These are phyloP conservation scores for Henningerozyma blattae DNA, from an alignment of 805 yeast species.

Conservation along the genomic window DNA sequence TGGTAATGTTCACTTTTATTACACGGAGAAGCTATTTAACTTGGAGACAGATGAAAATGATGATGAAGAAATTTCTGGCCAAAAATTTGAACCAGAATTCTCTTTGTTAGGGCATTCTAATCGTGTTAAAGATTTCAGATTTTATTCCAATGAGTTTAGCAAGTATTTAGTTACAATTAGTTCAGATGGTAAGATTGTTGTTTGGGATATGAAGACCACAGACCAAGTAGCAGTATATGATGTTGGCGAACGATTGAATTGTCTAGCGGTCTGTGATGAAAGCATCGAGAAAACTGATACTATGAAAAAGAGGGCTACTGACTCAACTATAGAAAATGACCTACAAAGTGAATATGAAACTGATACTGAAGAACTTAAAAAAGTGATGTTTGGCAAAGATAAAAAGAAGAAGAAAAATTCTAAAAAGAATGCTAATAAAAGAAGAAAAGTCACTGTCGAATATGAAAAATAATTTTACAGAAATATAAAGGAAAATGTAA, in stretches of 20 bases:
- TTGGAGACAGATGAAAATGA: slow-evolving; percentile 23
- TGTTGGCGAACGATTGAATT: slow-evolving; percentile 83
- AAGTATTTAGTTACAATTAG: slow-evolving; percentile 65
- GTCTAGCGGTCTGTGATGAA: slow-evolving; percentile 69
- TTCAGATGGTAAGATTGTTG: slow-evolving; percentile 86
- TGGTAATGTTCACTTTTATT: slow-evolving; percentile 55
- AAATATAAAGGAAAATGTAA: too few species aligned
- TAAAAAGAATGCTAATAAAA: slow-evolving; percentile 28
- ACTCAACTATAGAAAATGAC: slow-evolving; percentile 43
- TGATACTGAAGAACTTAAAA: slow-evolving; percentile 55
- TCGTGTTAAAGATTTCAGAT: slow-evolving; percentile 70
- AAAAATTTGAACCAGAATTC: slow-evolving; percentile 37
- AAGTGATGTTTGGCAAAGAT: slow-evolving; percentile 40
- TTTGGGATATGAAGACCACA: slow-evolving; percentile 61
- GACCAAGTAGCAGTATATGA: slow-evolving; percentile 87
- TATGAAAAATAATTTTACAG: slow-evolving; percentile 35
- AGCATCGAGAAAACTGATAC: slow-evolving; percentile 59
- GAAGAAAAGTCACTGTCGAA: slow-evolving; percentile 41
- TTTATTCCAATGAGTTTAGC: slow-evolving; percentile 32
- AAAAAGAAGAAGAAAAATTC: slow-evolving; percentile 30
- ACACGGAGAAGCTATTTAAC: slow-evolving; percentile 25
- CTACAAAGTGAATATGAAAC: slow-evolving; percentile 68
- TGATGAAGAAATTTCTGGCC: slow-evolving; percentile 7
- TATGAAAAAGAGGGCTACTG: slow-evolving; percentile 49
- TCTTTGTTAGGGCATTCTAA: slow-evolving; percentile 68